Evolutionary conservation across 208 protist species (phyloP).

Genomic region (Phytomonas sp.): DNA sequence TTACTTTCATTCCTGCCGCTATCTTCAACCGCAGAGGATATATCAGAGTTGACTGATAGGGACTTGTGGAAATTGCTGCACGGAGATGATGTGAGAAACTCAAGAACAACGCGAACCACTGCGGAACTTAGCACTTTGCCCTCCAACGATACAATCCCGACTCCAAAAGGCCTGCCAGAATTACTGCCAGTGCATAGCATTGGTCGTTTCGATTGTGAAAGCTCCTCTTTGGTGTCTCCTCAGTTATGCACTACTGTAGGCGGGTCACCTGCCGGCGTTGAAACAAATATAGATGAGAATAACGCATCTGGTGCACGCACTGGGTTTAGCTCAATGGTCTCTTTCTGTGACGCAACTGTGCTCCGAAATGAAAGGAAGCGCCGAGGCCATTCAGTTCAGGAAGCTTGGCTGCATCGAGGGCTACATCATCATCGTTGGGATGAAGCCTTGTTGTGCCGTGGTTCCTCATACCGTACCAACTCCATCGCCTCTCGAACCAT

Average conservation of each 20-base stretch:
- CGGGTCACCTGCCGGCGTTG: background rate
- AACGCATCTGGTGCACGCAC: background rate
- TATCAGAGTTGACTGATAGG: background rate
- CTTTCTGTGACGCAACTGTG: slow-evolving; percentile 40
- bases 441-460: slow-evolving; percentile 37
- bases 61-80: background rate
- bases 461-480: slow-evolving; percentile 46
- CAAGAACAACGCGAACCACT: background rate
- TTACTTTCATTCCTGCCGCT: background rate
- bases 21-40: background rate
- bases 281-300: background rate
- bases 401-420: slow-evolving; percentile 47
- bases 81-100: background rate
- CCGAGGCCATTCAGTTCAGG: slow-evolving; percentile 15
- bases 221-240: background rate
- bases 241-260: background rate
- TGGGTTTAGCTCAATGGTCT: background rate
- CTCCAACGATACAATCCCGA: background rate
- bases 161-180: background rate
- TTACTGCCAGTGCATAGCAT: background rate
- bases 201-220: background rate
- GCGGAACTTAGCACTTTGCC: background rate
- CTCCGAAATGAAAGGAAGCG: slow-evolving; percentile 45
- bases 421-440: slow-evolving; percentile 53
- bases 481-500: slow-evolving; percentile 45